phyloP scores from a whole-genome alignment of 768 basidiomycete genomes.

The Amanita molliuscula region DNA sequence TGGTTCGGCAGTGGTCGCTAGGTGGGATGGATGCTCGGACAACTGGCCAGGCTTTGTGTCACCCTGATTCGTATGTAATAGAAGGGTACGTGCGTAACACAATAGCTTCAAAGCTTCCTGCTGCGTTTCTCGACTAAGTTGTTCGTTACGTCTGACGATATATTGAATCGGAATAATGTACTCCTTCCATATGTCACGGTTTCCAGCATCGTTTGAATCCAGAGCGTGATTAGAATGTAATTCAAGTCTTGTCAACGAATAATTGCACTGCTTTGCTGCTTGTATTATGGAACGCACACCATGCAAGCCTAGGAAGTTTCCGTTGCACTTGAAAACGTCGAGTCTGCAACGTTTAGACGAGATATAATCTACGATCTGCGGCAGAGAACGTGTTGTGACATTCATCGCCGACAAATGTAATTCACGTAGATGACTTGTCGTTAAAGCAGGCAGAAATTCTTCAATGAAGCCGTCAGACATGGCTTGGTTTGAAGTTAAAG shows the following conservation, averaged over 20 bases:
- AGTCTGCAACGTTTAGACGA: constrained; percentile 33
- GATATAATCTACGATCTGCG: constrained; percentile 37
- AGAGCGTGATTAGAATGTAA: constrained; percentile 35
- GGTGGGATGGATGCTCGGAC: constrained; percentile 2
- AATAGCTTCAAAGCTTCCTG: constrained; percentile 41
- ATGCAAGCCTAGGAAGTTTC: constrained; percentile 38
- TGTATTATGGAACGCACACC: constrained; percentile 35
- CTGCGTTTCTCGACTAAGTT: constrained; percentile 26
- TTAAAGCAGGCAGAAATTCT: constrained; percentile 38
- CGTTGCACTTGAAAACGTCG: constrained; percentile 40
- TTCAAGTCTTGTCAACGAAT: constrained; percentile 35
- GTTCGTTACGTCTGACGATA: constrained; percentile 33
- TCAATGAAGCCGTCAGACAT: constrained; percentile 43
- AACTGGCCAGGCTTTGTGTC: neutral
- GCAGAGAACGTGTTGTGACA: constrained; percentile 30
- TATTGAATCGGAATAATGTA: constrained; percentile 21
- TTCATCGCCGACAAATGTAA: constrained; percentile 45
- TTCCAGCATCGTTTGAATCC: constrained; percentile 8
- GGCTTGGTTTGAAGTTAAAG: constrained; percentile 36
- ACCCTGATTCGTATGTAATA: constrained; percentile 25
- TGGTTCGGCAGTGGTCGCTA: constrained; percentile 1
- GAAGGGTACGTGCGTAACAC: constrained; percentile 35
- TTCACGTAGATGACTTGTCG: constrained; percentile 38
- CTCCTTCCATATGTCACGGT: constrained; percentile 23
- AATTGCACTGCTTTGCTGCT: constrained; percentile 36